Percentiles rank a stretch among this genome's conserved stretches.
phyloP scores from a whole-genome alignment of 1,139 yeast species.

The Magnusiomyces fungicola region DNA sequence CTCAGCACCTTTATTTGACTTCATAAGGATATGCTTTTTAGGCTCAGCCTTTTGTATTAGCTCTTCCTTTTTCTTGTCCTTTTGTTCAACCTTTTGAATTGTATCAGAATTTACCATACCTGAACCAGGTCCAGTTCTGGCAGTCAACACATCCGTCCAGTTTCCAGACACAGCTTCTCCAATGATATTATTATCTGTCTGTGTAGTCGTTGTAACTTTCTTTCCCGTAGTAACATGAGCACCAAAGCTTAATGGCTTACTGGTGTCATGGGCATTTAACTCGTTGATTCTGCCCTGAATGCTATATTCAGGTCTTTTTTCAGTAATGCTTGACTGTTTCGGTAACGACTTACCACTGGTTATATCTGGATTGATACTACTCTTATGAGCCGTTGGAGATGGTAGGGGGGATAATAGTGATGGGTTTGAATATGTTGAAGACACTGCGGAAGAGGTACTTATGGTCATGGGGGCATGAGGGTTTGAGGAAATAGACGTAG shows the following conservation, averaged over 20 bases:
- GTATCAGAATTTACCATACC: not conserved
- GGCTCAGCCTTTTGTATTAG: not conserved
- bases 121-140: not conserved
- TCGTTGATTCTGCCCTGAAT: conserved; percentile 14
- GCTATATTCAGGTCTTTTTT: conserved; percentile 13
- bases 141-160: not conserved
- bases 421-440: no score
- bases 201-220: not conserved
- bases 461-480: no score
- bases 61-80: not conserved
- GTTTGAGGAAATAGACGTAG: no score
- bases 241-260: conserved; percentile 18
- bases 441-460: no score
- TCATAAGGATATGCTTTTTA: not conserved
- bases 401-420: no score
- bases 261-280: conserved; percentile 5
- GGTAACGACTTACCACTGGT: not conserved
- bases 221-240: conserved; percentile 12
- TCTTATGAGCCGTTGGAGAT: no score
- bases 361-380: no score
- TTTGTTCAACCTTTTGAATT: not conserved
- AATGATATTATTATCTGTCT: not conserved
- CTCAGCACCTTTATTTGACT: not conserved
- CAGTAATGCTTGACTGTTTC: not conserved
- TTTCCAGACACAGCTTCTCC: not conserved